Conservation (phyloP, 1,284 basidiomycete genomes). For the Schizopora paradoxa region DNA sequence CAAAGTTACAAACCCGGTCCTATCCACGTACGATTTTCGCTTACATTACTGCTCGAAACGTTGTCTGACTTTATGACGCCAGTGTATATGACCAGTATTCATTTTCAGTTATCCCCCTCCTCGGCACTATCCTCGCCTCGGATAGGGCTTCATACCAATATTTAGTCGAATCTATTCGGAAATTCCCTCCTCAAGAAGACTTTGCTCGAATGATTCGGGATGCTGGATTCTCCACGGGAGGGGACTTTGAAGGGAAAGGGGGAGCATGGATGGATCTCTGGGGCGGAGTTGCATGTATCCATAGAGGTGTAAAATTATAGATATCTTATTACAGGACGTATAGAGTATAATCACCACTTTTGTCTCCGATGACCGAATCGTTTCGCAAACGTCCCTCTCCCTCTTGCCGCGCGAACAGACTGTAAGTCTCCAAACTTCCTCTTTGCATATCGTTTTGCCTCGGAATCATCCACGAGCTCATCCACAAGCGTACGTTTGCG, state of each 20-base stretch:
- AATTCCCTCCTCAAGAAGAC: slow-evolving; percentile 86
- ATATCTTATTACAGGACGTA: neutral
- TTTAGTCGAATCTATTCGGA: slow-evolving; percentile 94
- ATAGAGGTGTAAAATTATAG: slow-evolving; percentile 79
- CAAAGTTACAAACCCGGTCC: slow-evolving; percentile 84
- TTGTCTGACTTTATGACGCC: slow-evolving; percentile 3
- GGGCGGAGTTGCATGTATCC: slow-evolving; percentile 82
- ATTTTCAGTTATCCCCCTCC: slow-evolving; percentile 90
- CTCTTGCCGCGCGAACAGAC: slow-evolving; percentile 62
- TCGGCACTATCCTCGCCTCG: slow-evolving; percentile 94
- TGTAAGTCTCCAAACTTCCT: slow-evolving; percentile 90
- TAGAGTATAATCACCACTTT: slow-evolving; percentile 50
- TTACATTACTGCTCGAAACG: too few species aligned
- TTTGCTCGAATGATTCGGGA: slow-evolving; percentile 90
- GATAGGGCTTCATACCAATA: slow-evolving; percentile 97
- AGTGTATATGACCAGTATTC: slow-evolving; percentile 95
- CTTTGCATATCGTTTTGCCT: slow-evolving; percentile 86
- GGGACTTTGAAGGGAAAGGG: slow-evolving; percentile 66
- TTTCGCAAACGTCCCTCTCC: slow-evolving; percentile 67
- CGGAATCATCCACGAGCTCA: slow-evolving; percentile 83
- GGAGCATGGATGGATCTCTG: slow-evolving; percentile 85
- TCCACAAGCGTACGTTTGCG: slow-evolving; percentile 84
- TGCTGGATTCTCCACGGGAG: slow-evolving; percentile 79
- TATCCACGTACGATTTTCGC: slow-evolving; percentile 67
- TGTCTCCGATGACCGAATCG: slow-evolving; percentile 57